Base-by-base conservation (phyloP, 495 filamentous ascomycete species). In the Trichoderma orchidacearum region DNA sequence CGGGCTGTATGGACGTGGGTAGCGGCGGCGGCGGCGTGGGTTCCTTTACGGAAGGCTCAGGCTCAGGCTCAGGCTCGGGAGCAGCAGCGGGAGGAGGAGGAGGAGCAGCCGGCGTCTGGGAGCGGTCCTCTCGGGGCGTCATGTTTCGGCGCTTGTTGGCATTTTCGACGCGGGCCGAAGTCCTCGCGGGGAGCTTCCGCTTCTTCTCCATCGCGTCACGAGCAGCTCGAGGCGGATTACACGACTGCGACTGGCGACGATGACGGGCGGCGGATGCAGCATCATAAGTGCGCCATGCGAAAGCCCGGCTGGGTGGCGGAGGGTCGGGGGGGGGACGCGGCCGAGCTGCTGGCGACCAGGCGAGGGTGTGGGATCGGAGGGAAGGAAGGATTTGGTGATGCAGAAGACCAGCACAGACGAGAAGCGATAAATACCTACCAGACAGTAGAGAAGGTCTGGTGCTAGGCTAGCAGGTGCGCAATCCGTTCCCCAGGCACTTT, bases 161-260 rank as follows among this genome's bases (percentile, higher is more conserved):
- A 52, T 72, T 66, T 56, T 81, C 79, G 28, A 67, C 69, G 30
- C 77, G 68, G 23, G 78, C 73, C 50, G 75, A 72, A 48, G 76
- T 75, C 59, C 78, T 73, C 29, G 77, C 72, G 13, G 78, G 77
- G 41, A 80, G 65, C 69, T 80, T 80, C 62, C 78, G 70, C 70
- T 80, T 80, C 65, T 69, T 75, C 71, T 79, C 77, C 75, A 80
- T 80, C 9, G 25, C 41, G 41, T 48, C n/a, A n/a, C n/a, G n/a
- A n/a, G n/a, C n/a, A n/a, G n/a, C 41, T 48, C 41, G 41, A 48
- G 41, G 21, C 41, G 41, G 18, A 25, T 48, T 48, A 48, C 51
- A 53, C 51, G 51, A 13, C 28, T 30, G 30, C 51, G 51, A 25
- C 29, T 30, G 28, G 51, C 51, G 51, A 53, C 9, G 51, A 28